These are phyloP conservation scores for Ophiostoma novo-ulmi DNA, from an alignment of 2,329 filamentous ascomycete genomes.

Conservation along the genomic window DNA sequence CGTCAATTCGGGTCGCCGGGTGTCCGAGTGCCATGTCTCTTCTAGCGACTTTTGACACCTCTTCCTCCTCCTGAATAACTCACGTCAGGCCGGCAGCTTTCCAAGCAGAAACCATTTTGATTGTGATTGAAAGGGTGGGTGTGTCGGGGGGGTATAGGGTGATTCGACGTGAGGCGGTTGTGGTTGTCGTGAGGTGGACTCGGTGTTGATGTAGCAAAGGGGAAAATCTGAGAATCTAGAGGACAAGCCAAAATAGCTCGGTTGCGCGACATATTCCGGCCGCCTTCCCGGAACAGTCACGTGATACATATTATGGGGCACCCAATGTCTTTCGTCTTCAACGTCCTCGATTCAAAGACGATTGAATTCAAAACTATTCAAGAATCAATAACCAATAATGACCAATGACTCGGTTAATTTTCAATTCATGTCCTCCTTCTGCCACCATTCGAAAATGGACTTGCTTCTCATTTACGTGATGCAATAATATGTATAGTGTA, in stretches of 20 bases:
- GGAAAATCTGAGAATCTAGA: slow-evolving; percentile 24
- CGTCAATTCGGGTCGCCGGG: background rate
- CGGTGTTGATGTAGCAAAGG: slow-evolving; percentile 21
- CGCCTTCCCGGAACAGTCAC: slow-evolving; percentile 16
- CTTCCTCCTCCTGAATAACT: slow-evolving; percentile 37
- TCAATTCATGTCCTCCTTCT: background rate
- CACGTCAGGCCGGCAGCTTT: slow-evolving; percentile 97
- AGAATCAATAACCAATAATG: background rate
- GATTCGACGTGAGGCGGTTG: slow-evolving; percentile 13
- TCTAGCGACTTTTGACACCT: background rate
- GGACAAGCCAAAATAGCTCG: slow-evolving; percentile 23
- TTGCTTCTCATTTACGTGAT: background rate
- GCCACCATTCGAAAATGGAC: too few relatives aligned
- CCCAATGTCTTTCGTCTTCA: background rate
- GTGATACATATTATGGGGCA: slow-evolving; percentile 14
- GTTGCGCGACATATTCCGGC: slow-evolving; percentile 26
- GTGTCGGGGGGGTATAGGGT: slow-evolving; percentile 1
- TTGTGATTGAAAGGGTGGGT: slow-evolving; percentile 30
- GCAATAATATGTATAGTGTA: background rate
- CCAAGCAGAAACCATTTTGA: slow-evolving; percentile 95
- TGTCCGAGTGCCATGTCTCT: background rate
- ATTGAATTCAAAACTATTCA: too few relatives aligned
- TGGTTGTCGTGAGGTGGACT: slow-evolving; percentile 32
- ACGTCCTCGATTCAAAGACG: background rate
- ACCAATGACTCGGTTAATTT: background rate